Base-by-base conservation (phyloP, 2,329 filamentous ascomycete genomes). In the Neonectria punicea region DNA sequence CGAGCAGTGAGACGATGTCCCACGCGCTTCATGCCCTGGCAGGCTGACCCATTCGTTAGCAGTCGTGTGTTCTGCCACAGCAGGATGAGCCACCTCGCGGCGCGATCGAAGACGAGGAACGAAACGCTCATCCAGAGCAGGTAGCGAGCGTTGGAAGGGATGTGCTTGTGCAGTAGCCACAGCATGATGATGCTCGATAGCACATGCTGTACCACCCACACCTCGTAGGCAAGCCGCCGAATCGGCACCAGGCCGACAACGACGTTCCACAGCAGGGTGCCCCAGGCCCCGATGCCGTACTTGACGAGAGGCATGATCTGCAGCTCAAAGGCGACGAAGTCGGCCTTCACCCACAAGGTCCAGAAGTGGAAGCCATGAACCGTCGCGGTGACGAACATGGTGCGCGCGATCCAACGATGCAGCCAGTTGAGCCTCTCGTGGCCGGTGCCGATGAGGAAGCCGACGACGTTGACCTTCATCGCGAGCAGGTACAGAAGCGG, bases 381-480 rank as follows among this genome's bases (percentile, higher is more conserved):
- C 1, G 89, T 89, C 2, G 87, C 87, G 0, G 89, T 92, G 16
- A 92, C 79, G 39, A 93, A 85, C 80, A 93, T 87, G 60, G 89
- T 90, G 63, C 91, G 85, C 3, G 88, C 89, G 10, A 90, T 87
- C 90, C 91, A 93, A 65, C 91, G 85, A 72, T 93, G 91, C 57
- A 92, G 78, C 90, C 90, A 93, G 75, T 92, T 92, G 63, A 93
- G 80, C 9, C 89, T 84, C 78, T 93, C 90, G 72, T 92, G 88
- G 65, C 89, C 89, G 10, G 86, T 84, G 11, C 90, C 90, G 4
- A 86, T 83, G 25, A 93, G 78, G 58, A 84, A 81, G 1, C 87
- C 89, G n/a, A 92, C 79, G 20, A 88, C 72, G 67, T 83, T 89
- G 66, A 84, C 82, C 73, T 90, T 89, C 67, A 85, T 86, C 28